Base-by-base conservation (phyloP, 2,329 filamentous ascomycete genomes). In the Elsinoe australis region DNA sequence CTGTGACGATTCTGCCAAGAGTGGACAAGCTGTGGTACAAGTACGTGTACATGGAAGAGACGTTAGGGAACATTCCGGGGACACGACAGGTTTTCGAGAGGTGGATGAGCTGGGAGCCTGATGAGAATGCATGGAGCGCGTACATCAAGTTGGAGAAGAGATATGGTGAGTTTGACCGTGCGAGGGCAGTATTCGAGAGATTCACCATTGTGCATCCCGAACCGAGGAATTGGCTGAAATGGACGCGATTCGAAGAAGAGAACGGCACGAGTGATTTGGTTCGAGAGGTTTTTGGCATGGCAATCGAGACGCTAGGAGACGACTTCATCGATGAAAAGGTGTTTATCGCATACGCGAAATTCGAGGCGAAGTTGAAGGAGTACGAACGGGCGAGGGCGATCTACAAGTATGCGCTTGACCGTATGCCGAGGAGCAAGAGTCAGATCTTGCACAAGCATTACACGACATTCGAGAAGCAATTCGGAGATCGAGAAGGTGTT, bases 11-110 rank as follows among this genome's bases (percentile, higher is more conserved):
- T 49, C 72, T 95, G 31, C 92, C 92, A 4, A 76, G 92, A 50
- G 79, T 96, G 32, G 88, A 96, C 64, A 96, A 96, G 73, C 71
- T 98, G 26, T 98, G 92, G 92, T 98, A 95, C 73, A 96, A 96
- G 66, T 98, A 95, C 72, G 87, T 94, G 19, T 95, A 94, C 65
- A 94, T 95, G 84, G 90, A 96, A 71, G 92, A 98, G 75, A 96
- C 90, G 69, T 76, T 98, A 48, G 88, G 88, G 5, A 95, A 98
- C 60, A 82, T 98, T 41, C 81, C 89, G 2, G 92, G 90, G 28
- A 94, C 88, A 2, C 75, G 92, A 51, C 87, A 95, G 58, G 87
- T 96, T 0, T 98, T 96, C 63, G 92, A 98, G 69, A 77, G 92
- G 36, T 98, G 92, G 92, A 90, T 98, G 84, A 83, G 85, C 53